Evolutionary conservation across 2,329 filamentous ascomycete genomes (phyloP), one percentile per base, ranked within the genome.

Genomic region (Volutella citrinella): DNA sequence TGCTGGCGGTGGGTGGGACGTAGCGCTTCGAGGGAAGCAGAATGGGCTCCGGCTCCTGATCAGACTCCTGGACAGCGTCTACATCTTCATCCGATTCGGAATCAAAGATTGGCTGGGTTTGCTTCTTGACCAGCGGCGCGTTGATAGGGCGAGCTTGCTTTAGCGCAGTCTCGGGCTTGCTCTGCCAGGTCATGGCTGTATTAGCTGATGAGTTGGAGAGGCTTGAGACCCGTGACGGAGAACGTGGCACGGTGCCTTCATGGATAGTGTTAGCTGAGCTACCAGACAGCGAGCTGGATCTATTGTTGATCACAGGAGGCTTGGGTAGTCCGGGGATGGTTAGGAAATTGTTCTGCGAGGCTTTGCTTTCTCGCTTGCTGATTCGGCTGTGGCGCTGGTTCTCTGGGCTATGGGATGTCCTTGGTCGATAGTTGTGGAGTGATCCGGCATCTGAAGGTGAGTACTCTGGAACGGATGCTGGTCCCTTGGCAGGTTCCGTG

Each of bases 91-190:
- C 42, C 6, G 45, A 22, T n/a, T 56, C 51, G 1, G 41, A 20
- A 5, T 46, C 40, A 3, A 43, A 43, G 7, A 42, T 46, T 12
- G 51, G 54, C n/a, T n/a, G n/a, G n/a, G n/a, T n/a, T n/a, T n/a
- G n/a, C n/a, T n/a, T n/a, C n/a, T n/a, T n/a, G 5, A 54, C 46
- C 5, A 64, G 58, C 4, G 60, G 46, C 30, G 70, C 55, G 4
- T 61, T 57, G 14, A 69, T 55, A 4, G 60, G 54, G 18, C 58
- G 65, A 3, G 65, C 61, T 32, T 72, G 65, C 29, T 68, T 61
- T 2, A 63, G 45, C 4, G 51, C 57, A 12, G 54, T 61, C 3
- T 42, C 49, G 1, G 57, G 37, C 16, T 54, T 55, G 22, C 45
- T 59, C 24, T 59, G 57, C 39, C 55, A 58, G 3, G 55, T 57